These are phyloP conservation scores for Cyphellophora attinorum DNA, from an alignment of 2,329 filamentous ascomycete species.

Conservation along the genomic window DNA sequence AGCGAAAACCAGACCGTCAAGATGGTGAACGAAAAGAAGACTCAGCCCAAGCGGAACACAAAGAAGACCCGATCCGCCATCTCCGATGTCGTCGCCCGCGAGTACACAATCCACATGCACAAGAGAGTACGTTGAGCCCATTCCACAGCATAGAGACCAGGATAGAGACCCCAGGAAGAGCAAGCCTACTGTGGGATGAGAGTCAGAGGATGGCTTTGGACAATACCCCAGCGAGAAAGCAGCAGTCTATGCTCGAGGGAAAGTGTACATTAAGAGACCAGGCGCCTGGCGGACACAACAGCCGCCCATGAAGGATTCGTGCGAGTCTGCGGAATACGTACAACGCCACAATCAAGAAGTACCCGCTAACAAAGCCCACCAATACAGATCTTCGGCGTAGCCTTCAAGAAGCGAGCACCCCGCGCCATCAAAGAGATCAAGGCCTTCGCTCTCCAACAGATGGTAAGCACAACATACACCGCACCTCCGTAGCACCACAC, in stretches of 20 bases:
- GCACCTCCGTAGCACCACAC: conserved; percentile 1
- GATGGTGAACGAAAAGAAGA: conserved; percentile 19
- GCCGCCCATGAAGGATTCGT: no score
- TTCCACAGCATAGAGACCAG: no score
- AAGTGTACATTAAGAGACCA: no score
- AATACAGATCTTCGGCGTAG: conserved; percentile 81
- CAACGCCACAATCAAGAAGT: no score
- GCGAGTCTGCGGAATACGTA: no score
- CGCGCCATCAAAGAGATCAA: conserved; percentile 99
- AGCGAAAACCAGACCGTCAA: conserved; percentile 9
- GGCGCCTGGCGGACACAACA: no score
- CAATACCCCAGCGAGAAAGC: no score
- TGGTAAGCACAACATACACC: conserved; percentile 60
- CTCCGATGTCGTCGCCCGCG: conserved; percentile 96
- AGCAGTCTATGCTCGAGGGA: no score
- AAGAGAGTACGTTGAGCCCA: conserved; percentile 72
- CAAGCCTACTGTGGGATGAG: no score
- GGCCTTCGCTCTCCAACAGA: conserved; percentile 81
- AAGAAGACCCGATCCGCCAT: conserved; percentile 87
- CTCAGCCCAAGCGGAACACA: conserved; percentile 55
- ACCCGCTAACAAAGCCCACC: conserved; percentile 1
- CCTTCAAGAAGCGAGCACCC: conserved; percentile 99
- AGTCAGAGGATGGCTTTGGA: no score
- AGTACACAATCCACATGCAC: conserved; percentile 99
- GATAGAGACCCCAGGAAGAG: no score